These are phyloP conservation scores for Omphalotus olearius DNA, from an alignment of 1,284 basidiomycete genomes.

Conservation along the genomic window DNA sequence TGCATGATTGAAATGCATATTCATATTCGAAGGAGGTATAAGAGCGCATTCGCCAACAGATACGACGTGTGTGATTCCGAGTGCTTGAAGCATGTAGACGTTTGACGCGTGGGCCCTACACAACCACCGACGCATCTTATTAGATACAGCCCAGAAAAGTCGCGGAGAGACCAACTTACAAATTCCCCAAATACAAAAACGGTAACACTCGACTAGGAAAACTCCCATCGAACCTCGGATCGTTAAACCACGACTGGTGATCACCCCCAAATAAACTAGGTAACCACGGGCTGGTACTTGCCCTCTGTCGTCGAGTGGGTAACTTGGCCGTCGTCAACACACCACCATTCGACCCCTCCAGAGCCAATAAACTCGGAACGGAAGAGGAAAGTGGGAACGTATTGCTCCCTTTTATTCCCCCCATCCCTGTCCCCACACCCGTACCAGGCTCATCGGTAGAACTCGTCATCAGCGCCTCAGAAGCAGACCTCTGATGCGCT, in stretches of 20 bases:
- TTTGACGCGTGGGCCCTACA: constrained; percentile 94
- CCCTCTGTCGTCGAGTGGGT: constrained; percentile 51
- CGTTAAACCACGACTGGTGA: constrained; percentile 89
- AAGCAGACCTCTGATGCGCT: not conserved
- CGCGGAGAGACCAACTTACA: constrained; percentile 64
- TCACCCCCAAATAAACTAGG: constrained; percentile 57
- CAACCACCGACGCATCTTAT: too few species aligned
- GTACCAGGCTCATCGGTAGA: not conserved
- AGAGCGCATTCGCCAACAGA: constrained; percentile 94
- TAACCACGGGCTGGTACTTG: constrained; percentile 62
- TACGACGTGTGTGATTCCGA: constrained; percentile 98
- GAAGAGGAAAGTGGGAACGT: constrained; percentile 10
- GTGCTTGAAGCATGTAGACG: constrained; percentile 89
- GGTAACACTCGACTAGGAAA: constrained; percentile 94
- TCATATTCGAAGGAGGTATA: constrained; percentile 53
- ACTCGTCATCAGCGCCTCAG: not conserved
- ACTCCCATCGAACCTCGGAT: constrained; percentile 89
- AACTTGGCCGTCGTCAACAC: constrained; percentile 2
- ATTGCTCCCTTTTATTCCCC: constrained; percentile 3
- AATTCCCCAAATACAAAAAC: constrained; percentile 93
- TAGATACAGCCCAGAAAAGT: too few species aligned
- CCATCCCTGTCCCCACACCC: not conserved
- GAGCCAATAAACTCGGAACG: constrained; percentile 2
- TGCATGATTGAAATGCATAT: constrained; percentile 11
- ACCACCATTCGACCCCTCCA: not conserved